phyloP scores from a whole-genome alignment of 2,329 filamentous ascomycete species.

The Xylariaceae sp. region DNA sequence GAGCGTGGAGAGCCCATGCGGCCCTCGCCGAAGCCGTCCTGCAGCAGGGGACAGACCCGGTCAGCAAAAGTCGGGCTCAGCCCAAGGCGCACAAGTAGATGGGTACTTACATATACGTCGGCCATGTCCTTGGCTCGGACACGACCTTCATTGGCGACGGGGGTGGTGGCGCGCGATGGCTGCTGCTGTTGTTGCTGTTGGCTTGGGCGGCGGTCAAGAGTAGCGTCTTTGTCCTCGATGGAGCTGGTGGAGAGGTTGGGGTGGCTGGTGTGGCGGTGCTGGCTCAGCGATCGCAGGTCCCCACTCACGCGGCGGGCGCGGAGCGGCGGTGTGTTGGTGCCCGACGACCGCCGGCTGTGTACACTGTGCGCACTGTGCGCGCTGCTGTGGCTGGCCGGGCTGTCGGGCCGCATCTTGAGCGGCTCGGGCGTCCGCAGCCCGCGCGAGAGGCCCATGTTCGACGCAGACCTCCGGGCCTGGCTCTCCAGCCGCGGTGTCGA shows the following conservation, averaged over 20 bases:
- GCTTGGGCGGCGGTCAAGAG: slow-evolving; percentile 22
- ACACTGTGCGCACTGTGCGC: slow-evolving; percentile 8
- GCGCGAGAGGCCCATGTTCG: slow-evolving; percentile 47
- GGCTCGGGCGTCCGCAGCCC: slow-evolving; percentile 46
- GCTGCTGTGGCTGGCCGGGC: slow-evolving; percentile 46
- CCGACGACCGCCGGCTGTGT: slow-evolving; percentile 35
- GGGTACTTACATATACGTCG: slow-evolving; percentile 79
- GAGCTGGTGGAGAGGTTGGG: slow-evolving; percentile 28
- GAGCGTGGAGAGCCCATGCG: slow-evolving; percentile 80
- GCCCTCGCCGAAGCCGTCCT: slow-evolving; percentile 93
- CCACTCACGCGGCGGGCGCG: slow-evolving; percentile 63
- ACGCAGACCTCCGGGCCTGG: slow-evolving; percentile 35
- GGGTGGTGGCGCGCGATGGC: slow-evolving; percentile 40
- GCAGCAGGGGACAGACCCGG: slow-evolving; percentile 16
- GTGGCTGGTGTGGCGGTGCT: slow-evolving; percentile 29
- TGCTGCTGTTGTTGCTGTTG: too few species aligned
- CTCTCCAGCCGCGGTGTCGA: slow-evolving; percentile 16
- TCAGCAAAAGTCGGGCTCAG: not conserved
- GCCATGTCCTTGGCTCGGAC: slow-evolving; percentile 78
- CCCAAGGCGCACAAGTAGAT: slow-evolving; percentile 5
- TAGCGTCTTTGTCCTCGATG: slow-evolving; percentile 30
- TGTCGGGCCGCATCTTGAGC: slow-evolving; percentile 53
- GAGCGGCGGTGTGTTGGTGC: slow-evolving; percentile 57
- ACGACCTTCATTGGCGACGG: slow-evolving; percentile 81
- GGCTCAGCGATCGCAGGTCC: slow-evolving; percentile 64